These are phyloP conservation scores for Smallanthus sonchifolius DNA, from an alignment of 129 eudicot species.

Conservation along the genomic window DNA sequence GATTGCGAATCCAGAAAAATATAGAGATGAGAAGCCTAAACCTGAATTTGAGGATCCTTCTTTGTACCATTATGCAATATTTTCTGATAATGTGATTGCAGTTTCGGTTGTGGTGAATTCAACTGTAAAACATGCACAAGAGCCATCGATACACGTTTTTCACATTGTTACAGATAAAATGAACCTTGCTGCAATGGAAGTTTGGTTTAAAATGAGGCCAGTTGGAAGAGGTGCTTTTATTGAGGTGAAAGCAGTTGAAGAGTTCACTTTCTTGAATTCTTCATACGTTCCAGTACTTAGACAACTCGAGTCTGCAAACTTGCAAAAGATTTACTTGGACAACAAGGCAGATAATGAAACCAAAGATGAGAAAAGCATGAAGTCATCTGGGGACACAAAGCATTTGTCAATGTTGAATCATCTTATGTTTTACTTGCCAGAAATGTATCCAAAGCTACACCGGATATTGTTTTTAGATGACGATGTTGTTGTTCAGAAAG, in stretches of 20 bases:
- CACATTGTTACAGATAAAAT: background rate
- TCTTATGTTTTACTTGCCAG: background rate
- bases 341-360: background rate
- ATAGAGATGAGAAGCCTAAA: background rate
- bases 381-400: background rate
- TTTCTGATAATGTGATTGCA: background rate
- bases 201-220: background rate
- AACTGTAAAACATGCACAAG: background rate
- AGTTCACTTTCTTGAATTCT: background rate
- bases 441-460: background rate
- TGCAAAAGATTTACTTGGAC: background rate
- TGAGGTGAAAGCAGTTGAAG: constrained; percentile 1
- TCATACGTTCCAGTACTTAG: background rate
- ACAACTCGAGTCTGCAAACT: background rate
- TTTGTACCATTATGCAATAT: constrained; percentile 3
- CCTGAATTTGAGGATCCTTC: background rate
- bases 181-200: background rate
- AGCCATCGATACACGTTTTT: background rate
- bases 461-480: background rate
- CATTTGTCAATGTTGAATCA: background rate
- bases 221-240: background rate
- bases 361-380: background rate
- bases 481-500: constrained; percentile 3
- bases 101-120: background rate
- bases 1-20: background rate